Percentiles rank a stretch among this genome's conserved stretches.
Evolutionary conservation across 345 rosid species (phyloP).

Genomic region (Citropsis articulata): DNA sequence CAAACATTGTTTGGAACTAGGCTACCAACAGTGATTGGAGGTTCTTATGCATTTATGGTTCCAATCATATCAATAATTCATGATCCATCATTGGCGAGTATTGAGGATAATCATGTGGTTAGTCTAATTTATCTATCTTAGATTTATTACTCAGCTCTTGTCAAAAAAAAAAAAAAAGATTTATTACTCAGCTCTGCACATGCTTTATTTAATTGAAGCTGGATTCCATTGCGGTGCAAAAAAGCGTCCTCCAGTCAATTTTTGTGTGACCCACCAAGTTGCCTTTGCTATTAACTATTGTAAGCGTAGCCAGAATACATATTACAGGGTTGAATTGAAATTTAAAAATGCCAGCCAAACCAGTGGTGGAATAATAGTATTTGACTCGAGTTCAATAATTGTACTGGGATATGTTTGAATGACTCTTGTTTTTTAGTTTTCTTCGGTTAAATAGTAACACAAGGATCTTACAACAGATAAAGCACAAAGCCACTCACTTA

Average conservation of each 20-base stretch:
- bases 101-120: constrained; percentile 75
- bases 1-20: constrained; percentile 94
- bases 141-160: constrained; percentile 10
- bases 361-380: not conserved
- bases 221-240: constrained; percentile 10
- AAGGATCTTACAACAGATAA: not conserved
- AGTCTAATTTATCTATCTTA: constrained; percentile 22
- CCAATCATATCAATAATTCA: constrained; percentile 89
- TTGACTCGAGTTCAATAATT: not conserved
- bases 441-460: not conserved
- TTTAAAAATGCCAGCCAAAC: not conserved
- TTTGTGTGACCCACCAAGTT: constrained; percentile 28
- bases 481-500: not conserved
- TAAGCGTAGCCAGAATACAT: not conserved
- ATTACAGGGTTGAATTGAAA: not conserved
- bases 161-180: too few species aligned
- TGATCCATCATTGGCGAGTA: constrained; percentile 69
- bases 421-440: not conserved
- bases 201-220: constrained; percentile 12
- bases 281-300: not conserved
- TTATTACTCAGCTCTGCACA: constrained; percentile 15
- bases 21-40: constrained; percentile 91
- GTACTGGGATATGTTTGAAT: not conserved
- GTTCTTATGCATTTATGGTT: constrained; percentile 97
- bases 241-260: constrained; percentile 25